phyloP scores from a whole-genome alignment of 2,329 filamentous ascomycete genomes.

The Aureobasidium musti region DNA sequence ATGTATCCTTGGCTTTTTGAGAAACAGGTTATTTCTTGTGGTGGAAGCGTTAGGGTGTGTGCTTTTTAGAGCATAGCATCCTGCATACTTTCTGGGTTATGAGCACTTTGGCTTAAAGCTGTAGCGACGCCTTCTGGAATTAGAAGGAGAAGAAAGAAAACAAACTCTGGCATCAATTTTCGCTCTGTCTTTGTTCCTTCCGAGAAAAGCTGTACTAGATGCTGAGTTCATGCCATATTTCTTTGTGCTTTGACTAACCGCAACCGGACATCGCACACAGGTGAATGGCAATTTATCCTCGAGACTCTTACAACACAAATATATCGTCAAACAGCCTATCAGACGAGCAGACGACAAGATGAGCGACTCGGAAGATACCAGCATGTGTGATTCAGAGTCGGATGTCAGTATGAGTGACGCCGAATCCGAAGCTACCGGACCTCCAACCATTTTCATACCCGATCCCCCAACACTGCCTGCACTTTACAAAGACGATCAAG shows the following conservation, averaged over 20 bases:
- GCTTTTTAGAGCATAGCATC: constrained; percentile 3
- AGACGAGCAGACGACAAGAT: neutral
- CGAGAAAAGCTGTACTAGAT: neutral
- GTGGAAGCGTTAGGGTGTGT: neutral
- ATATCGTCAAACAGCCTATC: neutral
- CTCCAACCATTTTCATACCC: neutral
- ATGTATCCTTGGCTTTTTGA: neutral
- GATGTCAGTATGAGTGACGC: neutral
- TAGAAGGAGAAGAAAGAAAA: constrained; percentile 1
- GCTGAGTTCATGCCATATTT: neutral
- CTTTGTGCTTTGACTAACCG: neutral
- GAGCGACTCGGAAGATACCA: neutral
- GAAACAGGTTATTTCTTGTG: neutral
- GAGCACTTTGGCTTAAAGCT: neutral
- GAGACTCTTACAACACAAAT: neutral
- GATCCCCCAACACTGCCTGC: neutral
- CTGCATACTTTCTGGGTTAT: constrained; percentile 7
- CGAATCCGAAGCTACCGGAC: neutral
- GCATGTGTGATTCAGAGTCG: neutral
- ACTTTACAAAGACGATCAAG: neutral
- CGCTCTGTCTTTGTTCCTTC: neutral
- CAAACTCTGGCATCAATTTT: neutral
- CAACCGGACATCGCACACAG: neutral
- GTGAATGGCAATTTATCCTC: neutral
- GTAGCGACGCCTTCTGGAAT: neutral